phyloP scores from a whole-genome alignment of 305 asterid species.

The Petunia hybrid region DNA sequence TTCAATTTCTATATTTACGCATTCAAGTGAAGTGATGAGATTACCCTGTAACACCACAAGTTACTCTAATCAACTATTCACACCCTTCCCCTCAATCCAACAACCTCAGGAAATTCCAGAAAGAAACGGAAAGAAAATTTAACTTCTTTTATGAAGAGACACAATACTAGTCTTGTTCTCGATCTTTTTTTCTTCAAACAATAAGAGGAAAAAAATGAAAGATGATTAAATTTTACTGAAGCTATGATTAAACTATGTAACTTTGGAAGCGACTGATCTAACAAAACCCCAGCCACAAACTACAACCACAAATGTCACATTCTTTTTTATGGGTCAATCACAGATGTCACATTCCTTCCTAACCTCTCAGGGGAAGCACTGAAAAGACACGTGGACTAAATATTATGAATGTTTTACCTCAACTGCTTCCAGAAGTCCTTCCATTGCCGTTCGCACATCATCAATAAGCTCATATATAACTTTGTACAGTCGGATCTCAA shows the following conservation, averaged over 20 bases:
- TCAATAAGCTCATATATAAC: slow-evolving; percentile 96
- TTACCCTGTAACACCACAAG: slow-evolving; percentile 5
- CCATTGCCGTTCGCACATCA: slow-evolving; percentile 94
- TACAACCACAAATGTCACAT: slow-evolving; percentile 18
- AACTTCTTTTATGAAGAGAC: neutral
- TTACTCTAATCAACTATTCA: neutral
- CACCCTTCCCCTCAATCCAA: slow-evolving; percentile 10
- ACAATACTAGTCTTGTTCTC: neutral
- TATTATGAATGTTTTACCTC: slow-evolving; percentile 63
- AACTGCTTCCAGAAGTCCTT: slow-evolving; percentile 88
- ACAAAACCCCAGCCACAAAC: neutral
- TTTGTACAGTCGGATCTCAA: slow-evolving; percentile 83
- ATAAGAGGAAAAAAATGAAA: neutral
- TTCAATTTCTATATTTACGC: neutral
- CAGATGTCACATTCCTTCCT: slow-evolving; percentile 6
- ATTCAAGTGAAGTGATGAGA: slow-evolving; percentile 4
- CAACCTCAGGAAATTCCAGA: neutral
- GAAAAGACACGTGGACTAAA: neutral
- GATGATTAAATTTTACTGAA: neutral
- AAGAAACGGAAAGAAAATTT: neutral
- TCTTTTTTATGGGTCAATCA: neutral
- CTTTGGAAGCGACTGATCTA: neutral
- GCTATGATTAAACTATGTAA: slow-evolving; percentile 2
- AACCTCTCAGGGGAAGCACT: neutral
- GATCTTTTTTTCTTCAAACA: neutral